Conservation (phyloP, 139 green algal genomes). For the Astrephomene gubernaculifera region DNA sequence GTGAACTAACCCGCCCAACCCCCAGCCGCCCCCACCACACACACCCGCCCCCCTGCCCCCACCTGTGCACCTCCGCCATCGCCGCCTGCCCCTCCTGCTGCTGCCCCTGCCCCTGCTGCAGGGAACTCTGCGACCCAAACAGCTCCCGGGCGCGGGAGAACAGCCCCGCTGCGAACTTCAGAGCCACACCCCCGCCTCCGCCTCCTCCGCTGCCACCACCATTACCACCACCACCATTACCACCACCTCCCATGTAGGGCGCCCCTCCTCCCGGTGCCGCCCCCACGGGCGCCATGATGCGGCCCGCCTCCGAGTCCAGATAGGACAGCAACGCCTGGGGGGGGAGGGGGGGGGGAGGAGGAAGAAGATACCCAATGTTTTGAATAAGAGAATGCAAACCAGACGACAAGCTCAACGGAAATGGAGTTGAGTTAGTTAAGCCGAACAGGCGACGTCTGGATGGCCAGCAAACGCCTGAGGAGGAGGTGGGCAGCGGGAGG, state of each 20-base stretch:
- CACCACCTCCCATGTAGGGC: neutral
- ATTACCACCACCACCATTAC: neutral
- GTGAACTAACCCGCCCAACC: no score
- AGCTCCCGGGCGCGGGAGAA: constrained; percentile 42
- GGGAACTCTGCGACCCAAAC: constrained; percentile 10
- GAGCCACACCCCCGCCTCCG: neutral
- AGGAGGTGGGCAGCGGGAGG: no score
- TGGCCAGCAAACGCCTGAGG: no score
- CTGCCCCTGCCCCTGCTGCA: constrained; percentile 25
- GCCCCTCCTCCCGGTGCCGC: constrained; percentile 24
- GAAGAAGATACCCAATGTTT: no score
- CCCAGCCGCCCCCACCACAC: neutral
- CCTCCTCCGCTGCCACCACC: neutral
- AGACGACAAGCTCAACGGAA: no score
- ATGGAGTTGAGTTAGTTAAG: no score
- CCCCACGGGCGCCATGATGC: constrained; percentile 36
- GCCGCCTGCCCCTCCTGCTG: constrained; percentile 32
- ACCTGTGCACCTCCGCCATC: constrained; percentile 35
- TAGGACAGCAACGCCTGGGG: constrained; percentile 68
- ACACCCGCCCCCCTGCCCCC: neutral
- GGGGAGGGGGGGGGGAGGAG: no score
- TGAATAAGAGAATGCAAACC: no score
- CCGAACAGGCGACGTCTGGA: no score
- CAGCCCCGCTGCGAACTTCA: constrained; percentile 29
- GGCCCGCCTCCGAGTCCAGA: constrained; percentile 68